Conservation (phyloP, 306 rosid species). For the Cicer chorassanicum region DNA sequence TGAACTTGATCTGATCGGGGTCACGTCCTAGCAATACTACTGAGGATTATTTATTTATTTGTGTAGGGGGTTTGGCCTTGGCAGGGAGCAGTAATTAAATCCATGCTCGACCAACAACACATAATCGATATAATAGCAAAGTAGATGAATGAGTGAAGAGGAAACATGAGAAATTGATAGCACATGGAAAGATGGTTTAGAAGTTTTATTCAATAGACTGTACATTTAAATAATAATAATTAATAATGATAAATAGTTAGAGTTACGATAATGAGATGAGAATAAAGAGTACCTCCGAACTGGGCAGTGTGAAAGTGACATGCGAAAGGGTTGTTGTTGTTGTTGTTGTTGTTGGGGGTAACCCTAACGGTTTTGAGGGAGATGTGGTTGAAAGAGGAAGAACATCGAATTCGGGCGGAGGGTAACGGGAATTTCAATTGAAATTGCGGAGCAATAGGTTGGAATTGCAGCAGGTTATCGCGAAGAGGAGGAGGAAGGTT, state of each 20-base stretch:
- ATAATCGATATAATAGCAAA: not conserved
- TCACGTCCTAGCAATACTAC: not conserved
- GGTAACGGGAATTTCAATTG: constrained; percentile 32
- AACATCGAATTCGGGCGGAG: constrained; percentile 36
- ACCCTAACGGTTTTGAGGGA: constrained; percentile 22
- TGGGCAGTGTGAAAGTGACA: constrained; percentile 37
- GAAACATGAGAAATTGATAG: too few species aligned
- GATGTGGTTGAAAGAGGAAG: constrained; percentile 34
- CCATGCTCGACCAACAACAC: not conserved
- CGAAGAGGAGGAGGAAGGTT: constrained; percentile 16
- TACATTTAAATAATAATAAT: too few species aligned
- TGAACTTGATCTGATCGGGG: not conserved
- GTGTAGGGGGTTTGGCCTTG: too few species aligned
- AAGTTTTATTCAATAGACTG: too few species aligned
- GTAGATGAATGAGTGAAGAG: too few species aligned
- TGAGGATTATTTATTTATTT: not conserved
- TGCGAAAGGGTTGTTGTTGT: not conserved
- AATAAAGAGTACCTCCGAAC: constrained; percentile 36
- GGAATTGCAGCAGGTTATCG: not conserved
- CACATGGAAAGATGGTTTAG: too few species aligned
- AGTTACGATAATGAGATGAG: not conserved
- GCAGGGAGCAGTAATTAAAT: not conserved
- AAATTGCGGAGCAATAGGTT: not conserved
- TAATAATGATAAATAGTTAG: not conserved
- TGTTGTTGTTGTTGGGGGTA: not conserved